Conservation (phyloP, 2,329 filamentous ascomycete species). For the Venturia nashicola region DNA sequence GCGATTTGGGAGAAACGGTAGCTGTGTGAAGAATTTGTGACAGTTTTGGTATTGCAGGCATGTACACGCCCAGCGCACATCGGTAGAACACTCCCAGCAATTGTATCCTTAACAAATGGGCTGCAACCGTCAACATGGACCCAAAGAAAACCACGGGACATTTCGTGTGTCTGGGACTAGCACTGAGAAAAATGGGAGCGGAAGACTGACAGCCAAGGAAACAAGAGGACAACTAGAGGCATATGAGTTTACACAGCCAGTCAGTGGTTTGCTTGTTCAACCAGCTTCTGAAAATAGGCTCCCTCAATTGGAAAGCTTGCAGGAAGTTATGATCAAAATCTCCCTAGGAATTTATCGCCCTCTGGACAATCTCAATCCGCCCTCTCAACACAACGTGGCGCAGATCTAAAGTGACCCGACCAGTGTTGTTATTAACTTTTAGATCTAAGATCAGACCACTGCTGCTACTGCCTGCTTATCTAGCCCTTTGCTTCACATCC, state of each 20-base stretch:
- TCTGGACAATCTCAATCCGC: neutral
- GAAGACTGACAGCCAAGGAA: neutral
- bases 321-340: no score
- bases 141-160: neutral
- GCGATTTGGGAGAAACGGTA: conserved; percentile 37
- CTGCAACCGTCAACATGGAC: neutral
- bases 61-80: neutral
- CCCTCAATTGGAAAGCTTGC: no score
- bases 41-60: neutral
- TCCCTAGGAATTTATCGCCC: neutral
- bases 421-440: neutral
- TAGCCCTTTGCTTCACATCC: neutral
- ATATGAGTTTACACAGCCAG: neutral
- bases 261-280: no score
- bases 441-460: neutral
- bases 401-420: neutral
- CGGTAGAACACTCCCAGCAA: no score
- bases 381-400: neutral
- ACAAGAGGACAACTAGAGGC: neutral
- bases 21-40: conserved; percentile 18
- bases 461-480: neutral
- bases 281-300: no score
- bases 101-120: neutral
- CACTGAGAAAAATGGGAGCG: neutral
- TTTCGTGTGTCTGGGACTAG: neutral